Percentiles rank a stretch among this genome's conserved stretches.
phyloP scores from a whole-genome alignment of 1,284 basidiomycete species.

The Rhodotorula sp. region DNA sequence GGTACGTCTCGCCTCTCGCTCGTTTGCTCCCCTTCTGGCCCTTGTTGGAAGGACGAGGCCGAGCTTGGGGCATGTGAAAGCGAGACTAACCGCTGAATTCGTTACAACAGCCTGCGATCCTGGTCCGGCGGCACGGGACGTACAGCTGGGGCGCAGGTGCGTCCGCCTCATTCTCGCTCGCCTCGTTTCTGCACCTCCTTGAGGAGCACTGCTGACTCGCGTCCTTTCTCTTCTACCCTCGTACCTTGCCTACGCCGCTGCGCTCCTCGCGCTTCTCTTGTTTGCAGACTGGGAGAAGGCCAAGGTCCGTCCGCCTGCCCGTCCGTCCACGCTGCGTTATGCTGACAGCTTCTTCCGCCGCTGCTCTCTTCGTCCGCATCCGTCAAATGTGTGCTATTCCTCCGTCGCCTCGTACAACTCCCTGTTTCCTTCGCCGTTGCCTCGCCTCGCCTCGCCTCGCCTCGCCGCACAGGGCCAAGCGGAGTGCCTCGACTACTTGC shows the following conservation, averaged over 20 bases:
- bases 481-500: slow-evolving; percentile 79
- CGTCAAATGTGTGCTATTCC: too few species aligned
- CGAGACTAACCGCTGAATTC: neutral
- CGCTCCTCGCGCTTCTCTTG: neutral
- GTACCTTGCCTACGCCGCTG: neutral
- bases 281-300: slow-evolving; percentile 72
- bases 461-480: slow-evolving; percentile 22
- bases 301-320: slow-evolving; percentile 58
- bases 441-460: too few species aligned
- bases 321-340: neutral
- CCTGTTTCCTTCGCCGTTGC: neutral
- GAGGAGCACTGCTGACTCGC: neutral
- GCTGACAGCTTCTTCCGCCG: neutral
- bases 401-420: neutral
- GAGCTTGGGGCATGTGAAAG: neutral
- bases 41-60: neutral
- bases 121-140: slow-evolving; percentile 71
- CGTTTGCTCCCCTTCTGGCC: neutral
- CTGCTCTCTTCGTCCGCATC: too few species aligned
- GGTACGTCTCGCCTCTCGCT: slow-evolving; percentile 22
- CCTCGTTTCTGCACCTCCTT: neutral
- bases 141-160: slow-evolving; percentile 38
- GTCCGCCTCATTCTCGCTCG: neutral
- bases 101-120: slow-evolving; percentile 58
- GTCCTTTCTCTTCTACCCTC: neutral